Conservation (phyloP, 345 rosid genomes). For the Angophora floribunda region DNA sequence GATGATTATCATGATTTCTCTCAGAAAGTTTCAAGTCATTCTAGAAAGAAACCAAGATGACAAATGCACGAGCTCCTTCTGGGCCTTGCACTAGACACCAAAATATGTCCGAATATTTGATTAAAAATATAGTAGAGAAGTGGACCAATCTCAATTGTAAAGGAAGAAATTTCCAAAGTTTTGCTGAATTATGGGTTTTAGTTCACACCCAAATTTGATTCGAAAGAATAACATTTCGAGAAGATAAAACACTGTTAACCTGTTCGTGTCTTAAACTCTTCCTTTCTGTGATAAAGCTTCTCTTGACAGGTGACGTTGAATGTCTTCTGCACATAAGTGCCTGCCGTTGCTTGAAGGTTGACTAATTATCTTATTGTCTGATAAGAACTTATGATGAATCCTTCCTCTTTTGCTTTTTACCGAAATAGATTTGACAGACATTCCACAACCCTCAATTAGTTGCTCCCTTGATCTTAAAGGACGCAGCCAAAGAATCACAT, state of each 20-base stretch:
- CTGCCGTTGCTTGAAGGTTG: neutral
- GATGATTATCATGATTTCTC: too few species aligned
- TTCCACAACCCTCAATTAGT: neutral
- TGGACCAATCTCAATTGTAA: too few species aligned
- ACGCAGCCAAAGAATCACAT: neutral
- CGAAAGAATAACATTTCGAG: fast-evolving
- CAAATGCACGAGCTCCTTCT: too few species aligned
- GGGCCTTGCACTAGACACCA: too few species aligned
- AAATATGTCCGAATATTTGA: too few species aligned
- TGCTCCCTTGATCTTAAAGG: neutral
- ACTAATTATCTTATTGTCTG: neutral
- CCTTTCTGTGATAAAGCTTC: fast-evolving
- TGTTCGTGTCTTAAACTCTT: too few species aligned
- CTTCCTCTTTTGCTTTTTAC: neutral
- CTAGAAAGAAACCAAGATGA: too few species aligned
- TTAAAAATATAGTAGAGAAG: too few species aligned
- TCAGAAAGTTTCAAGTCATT: neutral
- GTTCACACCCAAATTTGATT: neutral
- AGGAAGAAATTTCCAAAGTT: too few species aligned
- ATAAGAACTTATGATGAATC: neutral
- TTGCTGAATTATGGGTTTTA: fast-evolving
- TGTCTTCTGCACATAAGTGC: neutral
- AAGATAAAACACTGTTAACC: too few species aligned
- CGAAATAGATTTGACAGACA: neutral
- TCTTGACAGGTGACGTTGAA: neutral